Base-by-base conservation (phyloP, 176 grass and related monocot genomes). In the Oryza longistaminata region DNA sequence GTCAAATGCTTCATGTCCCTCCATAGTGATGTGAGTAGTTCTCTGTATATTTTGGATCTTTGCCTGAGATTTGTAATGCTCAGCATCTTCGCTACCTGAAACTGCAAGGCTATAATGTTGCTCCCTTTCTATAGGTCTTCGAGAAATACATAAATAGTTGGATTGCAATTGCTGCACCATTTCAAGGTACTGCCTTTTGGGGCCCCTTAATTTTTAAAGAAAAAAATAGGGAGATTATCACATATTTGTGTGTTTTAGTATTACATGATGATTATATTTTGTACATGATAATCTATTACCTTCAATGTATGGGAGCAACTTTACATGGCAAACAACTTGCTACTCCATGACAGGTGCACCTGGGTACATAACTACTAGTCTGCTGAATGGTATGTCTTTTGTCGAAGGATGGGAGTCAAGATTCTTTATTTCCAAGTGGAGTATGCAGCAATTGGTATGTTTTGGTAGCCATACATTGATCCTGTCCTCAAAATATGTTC, bases 101-200 rank as follows among this genome's bases (percentile, higher is more conserved):
- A 75, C 29, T 82, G 27, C 25, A 76, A 75, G 34, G 2, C 26
- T 26, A 17, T 60, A 55, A 26, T 71, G 68, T 0, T 50, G 7
- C 60, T 89, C 82, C 24, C 11, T 75, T 88, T 70, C 4, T 61
- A 24, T 64, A 98, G 96, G 80, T 94, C 84, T 98, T 95, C 60
- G 96, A 94, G 88, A 98, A 95, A 70, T 98, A 95, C 86, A 90
- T 98, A 10, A 95, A 98, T 34, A 90, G 83, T 89, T 98, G 96
- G 96, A 89, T 98, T 90, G 96, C 93, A 88, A 98, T 98, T 68
- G 96, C 96, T 71, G 93, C 96, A 83, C 96, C 96, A 87, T 98
- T 98, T 85, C 96, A 98, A 98, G 93, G 96, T 98, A 94, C 21
- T 26, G 66, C 19, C 35, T 33, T 14, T 73, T 61, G 19, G 19